These are phyloP conservation scores for Monoraphidium neglectum DNA, from an alignment of 139 green algal species.

Conservation along the genomic window DNA sequence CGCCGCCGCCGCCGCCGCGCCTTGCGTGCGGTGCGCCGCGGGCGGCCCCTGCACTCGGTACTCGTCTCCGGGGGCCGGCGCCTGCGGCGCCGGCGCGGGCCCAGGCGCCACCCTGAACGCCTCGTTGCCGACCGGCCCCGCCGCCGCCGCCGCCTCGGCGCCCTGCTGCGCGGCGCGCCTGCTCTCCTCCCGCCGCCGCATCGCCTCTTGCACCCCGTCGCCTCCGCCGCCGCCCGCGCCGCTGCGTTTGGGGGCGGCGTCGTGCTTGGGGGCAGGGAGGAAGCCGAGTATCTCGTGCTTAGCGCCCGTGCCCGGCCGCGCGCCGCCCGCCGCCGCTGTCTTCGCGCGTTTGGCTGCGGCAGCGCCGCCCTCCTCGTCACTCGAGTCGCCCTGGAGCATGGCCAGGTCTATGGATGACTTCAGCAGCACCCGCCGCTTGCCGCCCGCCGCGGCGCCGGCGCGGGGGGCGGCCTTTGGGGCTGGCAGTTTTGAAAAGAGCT, in stretches of 20 bases:
- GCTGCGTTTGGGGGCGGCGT: background rate
- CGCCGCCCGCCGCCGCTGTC: background rate
- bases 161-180: background rate
- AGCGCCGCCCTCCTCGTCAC: constrained; percentile 39
- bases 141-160: background rate
- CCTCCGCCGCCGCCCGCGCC: background rate
- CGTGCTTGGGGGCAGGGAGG: constrained; percentile 66
- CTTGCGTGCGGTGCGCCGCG: constrained; percentile 20
- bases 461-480: no score
- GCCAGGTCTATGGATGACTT: constrained; percentile 36
- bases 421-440: constrained; percentile 33
- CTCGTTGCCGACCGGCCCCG: constrained; percentile 17
- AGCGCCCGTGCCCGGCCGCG: background rate
- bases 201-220: background rate
- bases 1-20: background rate
- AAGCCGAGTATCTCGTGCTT: constrained; percentile 51
- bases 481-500: constrained; percentile 24
- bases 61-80: background rate
- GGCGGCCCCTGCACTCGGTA: background rate
- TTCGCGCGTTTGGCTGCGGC: constrained; percentile 30
- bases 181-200: background rate
- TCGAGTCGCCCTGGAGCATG: constrained; percentile 33
- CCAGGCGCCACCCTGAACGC: constrained; percentile 24
- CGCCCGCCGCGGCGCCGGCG: background rate
- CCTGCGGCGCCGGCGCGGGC: background rate